Conservation (phyloP, 2,329 filamentous ascomycete genomes). For the Plenodomus biglobosus region DNA sequence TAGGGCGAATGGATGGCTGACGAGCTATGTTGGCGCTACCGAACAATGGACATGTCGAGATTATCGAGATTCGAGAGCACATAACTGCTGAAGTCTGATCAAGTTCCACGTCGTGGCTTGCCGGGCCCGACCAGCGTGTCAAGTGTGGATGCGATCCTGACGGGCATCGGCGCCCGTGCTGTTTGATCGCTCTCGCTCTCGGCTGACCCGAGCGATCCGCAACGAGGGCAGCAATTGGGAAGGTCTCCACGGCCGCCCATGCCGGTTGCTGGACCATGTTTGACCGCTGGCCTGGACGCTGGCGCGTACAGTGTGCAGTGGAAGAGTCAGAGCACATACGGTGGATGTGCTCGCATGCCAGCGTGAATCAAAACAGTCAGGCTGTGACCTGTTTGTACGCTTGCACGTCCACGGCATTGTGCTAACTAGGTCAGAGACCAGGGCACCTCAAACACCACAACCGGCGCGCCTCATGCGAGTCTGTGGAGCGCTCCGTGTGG, state of each 20-base stretch:
- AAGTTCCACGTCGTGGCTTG: constrained; percentile 9
- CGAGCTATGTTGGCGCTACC: constrained; percentile 14
- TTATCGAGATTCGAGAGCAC: not conserved
- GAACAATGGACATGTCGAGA: constrained; percentile 10
- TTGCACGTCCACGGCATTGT: constrained; percentile 9
- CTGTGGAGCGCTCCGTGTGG: constrained; percentile 8
- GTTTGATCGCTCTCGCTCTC: constrained; percentile 27
- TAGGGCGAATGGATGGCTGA: constrained; percentile 34
- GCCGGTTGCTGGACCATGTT: not conserved
- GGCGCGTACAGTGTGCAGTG: not conserved
- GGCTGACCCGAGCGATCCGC: constrained; percentile 38
- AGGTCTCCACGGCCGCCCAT: constrained; percentile 11
- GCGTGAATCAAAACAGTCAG: constrained; percentile 7
- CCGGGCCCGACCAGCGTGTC: constrained; percentile 19
- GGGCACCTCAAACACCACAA: constrained; percentile 9
- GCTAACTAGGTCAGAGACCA: constrained; percentile 8
- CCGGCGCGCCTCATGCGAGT: constrained; percentile 7
- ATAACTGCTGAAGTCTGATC: constrained; percentile 12
- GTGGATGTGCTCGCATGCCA: constrained; percentile 3
- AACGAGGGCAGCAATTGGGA: constrained; percentile 21
- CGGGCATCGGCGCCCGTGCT: not conserved
- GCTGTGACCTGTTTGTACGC: constrained; percentile 8
- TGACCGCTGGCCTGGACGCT: not conserved
- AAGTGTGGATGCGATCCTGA: constrained; percentile 23
- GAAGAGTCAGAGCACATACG: not conserved